Evolutionary conservation across 352 stramenopile species (phyloP).

Genomic region (Globisporangium spiculum): DNA sequence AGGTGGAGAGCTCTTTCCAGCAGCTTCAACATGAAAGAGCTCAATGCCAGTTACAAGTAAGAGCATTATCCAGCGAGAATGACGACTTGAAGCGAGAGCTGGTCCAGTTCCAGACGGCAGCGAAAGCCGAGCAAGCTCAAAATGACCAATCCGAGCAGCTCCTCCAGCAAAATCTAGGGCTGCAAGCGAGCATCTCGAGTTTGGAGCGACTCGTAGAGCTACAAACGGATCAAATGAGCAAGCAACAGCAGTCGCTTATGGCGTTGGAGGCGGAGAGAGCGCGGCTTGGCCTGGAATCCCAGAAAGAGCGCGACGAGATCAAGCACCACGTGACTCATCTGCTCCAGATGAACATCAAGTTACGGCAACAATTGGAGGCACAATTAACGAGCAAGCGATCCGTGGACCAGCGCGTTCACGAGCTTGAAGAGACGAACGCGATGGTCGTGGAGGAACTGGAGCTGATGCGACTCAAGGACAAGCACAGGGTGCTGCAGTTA

Average conservation of each 20-base stretch:
- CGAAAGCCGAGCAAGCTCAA: slow-evolving; percentile 1
- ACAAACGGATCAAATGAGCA: slow-evolving; percentile 21
- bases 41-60: background rate
- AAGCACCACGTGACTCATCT: slow-evolving; percentile 29
- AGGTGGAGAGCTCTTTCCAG: slow-evolving; percentile 9
- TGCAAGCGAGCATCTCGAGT: slow-evolving; percentile 15
- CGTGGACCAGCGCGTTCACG: slow-evolving; percentile 5
- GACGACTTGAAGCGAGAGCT: background rate
- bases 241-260: slow-evolving; percentile 31
- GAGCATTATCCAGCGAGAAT: background rate
- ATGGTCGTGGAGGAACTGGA: slow-evolving; percentile 16
- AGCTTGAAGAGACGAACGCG: slow-evolving; percentile 14
- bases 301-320: slow-evolving; percentile 22
- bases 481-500: slow-evolving; percentile 5
- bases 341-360: slow-evolving; percentile 25
- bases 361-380: slow-evolving; percentile 25
- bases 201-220: slow-evolving; percentile 16
- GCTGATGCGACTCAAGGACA: slow-evolving; percentile 14
- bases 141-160: background rate
- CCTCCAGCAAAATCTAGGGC: slow-evolving; percentile 13
- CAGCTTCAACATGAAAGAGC: slow-evolving; percentile 5
- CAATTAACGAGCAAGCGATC: background rate
- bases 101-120: background rate
- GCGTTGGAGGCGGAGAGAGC: slow-evolving; percentile 17
- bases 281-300: background rate